Percentiles rank a stretch among this genome's conserved stretches.
Conservation (phyloP, 2,329 filamentous ascomycete species). For the Dryadomyces sulphureus region DNA sequence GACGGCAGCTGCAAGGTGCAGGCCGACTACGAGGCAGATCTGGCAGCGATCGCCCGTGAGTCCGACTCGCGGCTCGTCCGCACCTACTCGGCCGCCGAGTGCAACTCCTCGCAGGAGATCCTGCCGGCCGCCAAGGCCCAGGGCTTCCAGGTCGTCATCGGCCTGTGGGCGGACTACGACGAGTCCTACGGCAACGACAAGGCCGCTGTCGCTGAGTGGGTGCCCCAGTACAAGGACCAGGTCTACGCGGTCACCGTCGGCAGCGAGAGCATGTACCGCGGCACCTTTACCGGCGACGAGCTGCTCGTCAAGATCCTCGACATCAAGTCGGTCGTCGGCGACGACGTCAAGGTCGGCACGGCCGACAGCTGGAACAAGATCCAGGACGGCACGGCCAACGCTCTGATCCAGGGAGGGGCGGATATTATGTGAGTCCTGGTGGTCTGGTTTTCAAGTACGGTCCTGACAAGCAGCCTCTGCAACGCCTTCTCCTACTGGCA, state of each 20-base stretch:
- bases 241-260: constrained; percentile 8
- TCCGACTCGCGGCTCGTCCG: constrained; percentile 4
- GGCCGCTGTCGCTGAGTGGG: constrained; percentile 3
- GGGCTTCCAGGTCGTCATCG: constrained; percentile 6
- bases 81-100: constrained; percentile 6
- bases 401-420: constrained; percentile 3
- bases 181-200: constrained; percentile 6
- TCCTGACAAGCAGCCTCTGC: too few relatives aligned
- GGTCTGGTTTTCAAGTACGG: too few relatives aligned
- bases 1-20: constrained; percentile 7
- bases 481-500: constrained; percentile 9
- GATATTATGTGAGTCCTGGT: too few relatives aligned
- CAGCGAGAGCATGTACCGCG: constrained; percentile 8
- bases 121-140: constrained; percentile 5
- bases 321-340: constrained; percentile 1
- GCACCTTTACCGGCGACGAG: constrained; percentile 4
- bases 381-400: constrained; percentile 7
- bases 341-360: constrained; percentile 7
- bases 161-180: constrained; percentile 7
- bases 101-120: constrained; percentile 5
- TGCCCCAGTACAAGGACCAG: constrained; percentile 7
- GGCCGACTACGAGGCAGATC: constrained; percentile 6
- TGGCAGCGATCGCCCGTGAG: constrained; percentile 1
- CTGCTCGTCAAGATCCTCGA: constrained; percentile 6
- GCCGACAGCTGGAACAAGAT: constrained; percentile 9